Conservation (phyloP, 257 asterid species). For the Scutellaria galericulata region DNA sequence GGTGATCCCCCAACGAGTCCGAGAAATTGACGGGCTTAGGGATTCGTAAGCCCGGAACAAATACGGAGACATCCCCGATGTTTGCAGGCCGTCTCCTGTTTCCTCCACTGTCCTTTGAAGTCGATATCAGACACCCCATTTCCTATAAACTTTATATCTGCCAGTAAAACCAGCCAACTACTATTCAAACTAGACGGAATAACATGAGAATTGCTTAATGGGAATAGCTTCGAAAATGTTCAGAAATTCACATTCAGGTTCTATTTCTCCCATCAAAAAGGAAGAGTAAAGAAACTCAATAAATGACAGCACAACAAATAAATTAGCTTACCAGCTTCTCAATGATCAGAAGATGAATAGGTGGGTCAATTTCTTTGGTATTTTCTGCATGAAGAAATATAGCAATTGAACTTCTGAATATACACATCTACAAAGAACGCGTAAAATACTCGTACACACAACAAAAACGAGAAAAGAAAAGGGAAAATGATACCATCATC, state of each 20-base stretch:
- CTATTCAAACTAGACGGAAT: constrained; percentile 18
- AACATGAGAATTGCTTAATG: constrained; percentile 11
- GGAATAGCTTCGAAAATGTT: constrained; percentile 7
- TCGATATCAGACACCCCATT: constrained; percentile 92
- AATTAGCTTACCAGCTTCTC: constrained; percentile 46
- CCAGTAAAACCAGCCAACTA: constrained; percentile 36
- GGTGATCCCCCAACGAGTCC: constrained; percentile 58
- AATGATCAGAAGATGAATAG: constrained; percentile 44
- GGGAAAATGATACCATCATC: constrained; percentile 34
- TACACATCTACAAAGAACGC: constrained; percentile 15
- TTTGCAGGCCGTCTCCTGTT: constrained; percentile 85
- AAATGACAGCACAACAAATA: constrained; percentile 59
- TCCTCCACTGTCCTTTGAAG: constrained; percentile 72
- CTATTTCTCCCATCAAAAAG: constrained; percentile 21
- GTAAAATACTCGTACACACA: constrained; percentile 17
- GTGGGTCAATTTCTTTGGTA: constrained; percentile 41
- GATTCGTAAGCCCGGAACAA: constrained; percentile 88
- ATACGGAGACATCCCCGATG: constrained; percentile 89
- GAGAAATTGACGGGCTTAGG: constrained; percentile 88
- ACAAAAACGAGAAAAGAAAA: constrained; percentile 25
- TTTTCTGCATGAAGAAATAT: constrained; percentile 52
- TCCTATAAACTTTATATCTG: constrained; percentile 44
- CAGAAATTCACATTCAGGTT: constrained; percentile 17
- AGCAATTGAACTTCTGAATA: constrained; percentile 26
- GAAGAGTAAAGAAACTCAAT: constrained; percentile 34